Conservation (phyloP, 805 yeast species). For the Zygoascus tannicola region DNA sequence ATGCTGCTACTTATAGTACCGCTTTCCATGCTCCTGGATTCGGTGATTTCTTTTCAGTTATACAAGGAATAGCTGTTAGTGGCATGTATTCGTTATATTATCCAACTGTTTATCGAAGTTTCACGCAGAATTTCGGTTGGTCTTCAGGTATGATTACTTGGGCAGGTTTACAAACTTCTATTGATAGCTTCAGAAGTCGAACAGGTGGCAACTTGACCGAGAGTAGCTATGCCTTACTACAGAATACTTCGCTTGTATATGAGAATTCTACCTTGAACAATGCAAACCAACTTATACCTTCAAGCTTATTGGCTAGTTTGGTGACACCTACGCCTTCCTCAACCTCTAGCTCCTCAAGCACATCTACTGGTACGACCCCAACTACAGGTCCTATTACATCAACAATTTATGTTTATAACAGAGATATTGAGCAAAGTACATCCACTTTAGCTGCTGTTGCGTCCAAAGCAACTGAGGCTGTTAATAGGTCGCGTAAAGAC, state of each 20-base stretch:
- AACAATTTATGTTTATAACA: neutral
- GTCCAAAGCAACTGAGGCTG: neutral
- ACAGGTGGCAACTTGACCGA: conserved; percentile 26
- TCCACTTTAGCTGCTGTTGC: neutral
- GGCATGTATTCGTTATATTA: conserved; percentile 27
- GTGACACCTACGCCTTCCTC: conserved; percentile 10
- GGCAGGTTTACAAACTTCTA: conserved; percentile 23
- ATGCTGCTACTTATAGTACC: conserved; percentile 3
- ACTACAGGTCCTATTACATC: conserved; percentile 5
- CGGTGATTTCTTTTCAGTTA: conserved; percentile 21
- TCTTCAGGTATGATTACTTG: conserved; percentile 25
- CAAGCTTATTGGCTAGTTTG: neutral
- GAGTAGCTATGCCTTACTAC: conserved; percentile 7
- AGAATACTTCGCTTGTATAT: conserved; percentile 13
- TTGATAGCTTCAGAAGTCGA: conserved; percentile 21
- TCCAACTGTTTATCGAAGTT: conserved; percentile 25
- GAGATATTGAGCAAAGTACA: neutral
- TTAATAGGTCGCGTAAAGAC: neutral
- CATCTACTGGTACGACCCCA: conserved; percentile 6
- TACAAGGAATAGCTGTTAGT: conserved; percentile 26
- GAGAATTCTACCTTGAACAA: conserved; percentile 10
- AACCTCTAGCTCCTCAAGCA: neutral
- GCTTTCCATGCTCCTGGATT: conserved; percentile 22
- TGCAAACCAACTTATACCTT: conserved; percentile 5
- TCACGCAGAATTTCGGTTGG: conserved; percentile 28